Evolutionary conservation across 192 early-diverging fungal genomes (phyloP), one percentile per base, ranked within the genome.

Genomic region (Umbelopsis sp.): DNA sequence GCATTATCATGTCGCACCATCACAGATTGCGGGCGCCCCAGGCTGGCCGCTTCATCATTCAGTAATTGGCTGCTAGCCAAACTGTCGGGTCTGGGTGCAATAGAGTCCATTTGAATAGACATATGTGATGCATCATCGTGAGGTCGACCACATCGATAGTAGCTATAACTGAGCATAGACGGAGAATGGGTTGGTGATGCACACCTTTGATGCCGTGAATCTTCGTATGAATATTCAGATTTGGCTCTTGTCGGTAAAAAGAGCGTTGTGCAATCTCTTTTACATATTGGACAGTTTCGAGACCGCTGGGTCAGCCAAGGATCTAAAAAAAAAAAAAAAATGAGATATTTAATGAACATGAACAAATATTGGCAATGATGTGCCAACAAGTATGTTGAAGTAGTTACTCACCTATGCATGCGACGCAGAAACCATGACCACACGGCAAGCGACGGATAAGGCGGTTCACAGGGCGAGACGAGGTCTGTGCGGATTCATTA

Each of bases 371-470:
- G 27, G 3, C 27, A 30, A 30, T 30, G 3, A 30, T 30, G 27
- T 2, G 1, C 27, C 27, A 30, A 30, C 27, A 30, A 30, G 27
- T 30, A 30, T 30, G 27, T 3, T 30, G 3, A 3, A 2, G 27
- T 30, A 30, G 27, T 30, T 30, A 51, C 46, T 72, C 69, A 75
- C 73, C 78, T 46, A 80, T 76, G 67, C 78, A 80, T 27, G 64
- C 16, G 2, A 73, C 67, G 64, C 78, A 80, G 66, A 80, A 80
- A 10, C 78, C 78, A 46, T 80, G 78, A 45, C 66, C 47, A 74
- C 78, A 80, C 23, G 78, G 78, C 33, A 80, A 53, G 2, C 72
- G 41, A 16, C 78, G 74, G 33, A 80, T 66, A 8, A 52, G 58
- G 16, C 45, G 53, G 15, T 75, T 75, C 13, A 41, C 33, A 6